phyloP scores from a whole-genome alignment of 345 rosid genomes.

The Moricandia arvensis region DNA sequence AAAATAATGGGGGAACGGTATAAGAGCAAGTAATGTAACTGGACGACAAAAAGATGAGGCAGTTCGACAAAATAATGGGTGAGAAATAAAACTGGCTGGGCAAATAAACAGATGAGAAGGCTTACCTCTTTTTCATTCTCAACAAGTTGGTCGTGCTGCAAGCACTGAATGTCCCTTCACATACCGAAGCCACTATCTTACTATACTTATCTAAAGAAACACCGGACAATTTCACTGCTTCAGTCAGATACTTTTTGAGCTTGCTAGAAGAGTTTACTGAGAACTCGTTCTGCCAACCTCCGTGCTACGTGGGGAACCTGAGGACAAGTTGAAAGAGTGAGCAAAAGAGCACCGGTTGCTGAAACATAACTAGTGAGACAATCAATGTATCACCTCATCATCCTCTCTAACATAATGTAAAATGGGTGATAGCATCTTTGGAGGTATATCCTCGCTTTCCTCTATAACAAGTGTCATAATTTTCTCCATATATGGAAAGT shows the following conservation, averaged over 20 bases:
- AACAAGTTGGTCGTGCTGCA: conserved; percentile 44
- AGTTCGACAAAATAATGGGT: not conserved
- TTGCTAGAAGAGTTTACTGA: conserved; percentile 52
- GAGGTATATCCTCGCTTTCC: conserved; percentile 43
- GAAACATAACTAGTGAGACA: conserved; percentile 15
- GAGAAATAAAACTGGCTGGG: conserved; percentile 1
- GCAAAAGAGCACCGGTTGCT: not conserved
- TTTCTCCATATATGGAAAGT: conserved; percentile 74
- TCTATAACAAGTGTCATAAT: conserved; percentile 83
- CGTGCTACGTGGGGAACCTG: conserved; percentile 62
- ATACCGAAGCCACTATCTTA: conserved; percentile 64
- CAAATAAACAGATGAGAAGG: conserved; percentile 16
- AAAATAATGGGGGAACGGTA: not conserved
- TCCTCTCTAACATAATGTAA: conserved; percentile 53
- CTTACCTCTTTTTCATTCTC: conserved; percentile 55
- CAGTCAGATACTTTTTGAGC: too few species aligned
- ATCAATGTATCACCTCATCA: conserved; percentile 55
- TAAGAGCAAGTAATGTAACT: conserved; percentile 1
- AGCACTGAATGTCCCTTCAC: conserved; percentile 49
- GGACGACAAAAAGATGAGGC: conserved; percentile 1
- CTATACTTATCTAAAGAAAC: conserved; percentile 58
- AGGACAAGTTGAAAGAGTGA: conserved; percentile 36
- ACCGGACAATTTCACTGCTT: conserved; percentile 40
- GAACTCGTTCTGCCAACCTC: conserved; percentile 71
- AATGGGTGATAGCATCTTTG: conserved; percentile 64